Evolutionary conservation across 2,329 filamentous ascomycete genomes (phyloP), one percentile per base, ranked within the genome.

Genomic region (Rhynchosporium agropyri): DNA sequence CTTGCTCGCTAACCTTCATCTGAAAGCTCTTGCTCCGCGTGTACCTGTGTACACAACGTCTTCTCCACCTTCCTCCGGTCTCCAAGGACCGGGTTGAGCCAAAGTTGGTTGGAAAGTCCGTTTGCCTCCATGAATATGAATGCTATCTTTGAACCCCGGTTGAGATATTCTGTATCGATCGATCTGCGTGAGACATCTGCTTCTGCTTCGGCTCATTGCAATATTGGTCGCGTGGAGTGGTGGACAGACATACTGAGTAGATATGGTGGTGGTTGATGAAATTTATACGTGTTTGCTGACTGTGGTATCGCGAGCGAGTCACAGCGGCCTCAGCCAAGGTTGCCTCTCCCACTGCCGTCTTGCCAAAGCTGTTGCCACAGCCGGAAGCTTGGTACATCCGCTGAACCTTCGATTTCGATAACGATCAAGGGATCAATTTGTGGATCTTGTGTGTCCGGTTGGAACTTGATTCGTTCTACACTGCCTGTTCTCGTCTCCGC

Each of bases 361-460:
- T n/a, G 20, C 20, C 1, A 20, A 15, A 40, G 9, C 8, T 42
- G 10, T 26, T 1, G 51, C 51, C 51, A 46, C 43, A 28, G 9
- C 20, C 51, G 20, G 20, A 42, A 42, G 51, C 51, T 54, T 42
- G 6, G 36, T 36, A 53, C n/a, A 40, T 53, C 50, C 50, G 50
- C 50, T 40, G 50, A 38, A 33, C 50, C 33, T 31, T 13, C 10
- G 3, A 15, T 15, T 20, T 20, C 20, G 20, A 20, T 20, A 20
- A 53, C 26, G 9, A 36, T 10, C 33, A 36, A 36, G 33, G 33
- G 15, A 40, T 12, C 20, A 12, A 40, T 10, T 26, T 42, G 36
- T 29, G 33, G 51, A 40, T n/a, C 51, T 28, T 3, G 26, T 12
- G 33, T 28, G 20, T 54, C 6, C 10, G 42, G 20, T 10, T 54